Conservation (phyloP, 371 early-diverging fungal species). For the Parasitella parasitica region DNA sequence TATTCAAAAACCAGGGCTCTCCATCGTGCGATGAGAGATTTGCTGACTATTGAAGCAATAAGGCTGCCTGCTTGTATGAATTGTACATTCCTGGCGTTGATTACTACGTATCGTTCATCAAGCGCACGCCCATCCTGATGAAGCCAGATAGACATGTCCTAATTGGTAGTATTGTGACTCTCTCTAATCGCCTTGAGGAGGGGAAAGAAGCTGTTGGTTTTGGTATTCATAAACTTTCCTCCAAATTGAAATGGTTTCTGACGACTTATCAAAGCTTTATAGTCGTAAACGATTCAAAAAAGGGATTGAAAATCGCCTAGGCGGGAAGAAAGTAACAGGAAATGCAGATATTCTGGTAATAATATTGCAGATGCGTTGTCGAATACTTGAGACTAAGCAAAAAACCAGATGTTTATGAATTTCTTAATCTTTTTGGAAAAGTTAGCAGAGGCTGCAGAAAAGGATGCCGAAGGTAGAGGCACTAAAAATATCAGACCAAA, state of each 20-base stretch:
- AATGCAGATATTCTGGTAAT: not conserved
- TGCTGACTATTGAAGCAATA: conserved; percentile 66
- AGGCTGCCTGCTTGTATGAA: conserved; percentile 67
- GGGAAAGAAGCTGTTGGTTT: no score
- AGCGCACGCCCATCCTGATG: conserved; percentile 59
- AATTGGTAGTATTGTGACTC: no score
- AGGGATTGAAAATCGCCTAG: not conserved
- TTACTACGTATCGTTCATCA: conserved; percentile 64
- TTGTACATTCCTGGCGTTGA: conserved; percentile 62
- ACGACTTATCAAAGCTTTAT: not conserved
- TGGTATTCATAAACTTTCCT: no score
- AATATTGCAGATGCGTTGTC: not conserved
- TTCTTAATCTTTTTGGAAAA: conserved; percentile 5
- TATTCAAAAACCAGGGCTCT: conserved; percentile 50
- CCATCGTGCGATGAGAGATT: conserved; percentile 70
- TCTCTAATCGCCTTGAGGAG: no score
- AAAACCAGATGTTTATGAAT: not conserved
- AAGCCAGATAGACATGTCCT: no score
- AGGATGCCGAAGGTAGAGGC: not conserved
- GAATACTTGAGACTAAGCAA: not conserved
- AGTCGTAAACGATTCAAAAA: not conserved
- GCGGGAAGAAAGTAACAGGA: not conserved
- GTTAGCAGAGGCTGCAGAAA: conserved; percentile 1
- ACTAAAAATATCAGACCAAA: not conserved
- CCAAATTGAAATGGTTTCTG: no score